Conservation (phyloP, 2,329 filamentous ascomycete genomes). For the Fusarium sp. region DNA sequence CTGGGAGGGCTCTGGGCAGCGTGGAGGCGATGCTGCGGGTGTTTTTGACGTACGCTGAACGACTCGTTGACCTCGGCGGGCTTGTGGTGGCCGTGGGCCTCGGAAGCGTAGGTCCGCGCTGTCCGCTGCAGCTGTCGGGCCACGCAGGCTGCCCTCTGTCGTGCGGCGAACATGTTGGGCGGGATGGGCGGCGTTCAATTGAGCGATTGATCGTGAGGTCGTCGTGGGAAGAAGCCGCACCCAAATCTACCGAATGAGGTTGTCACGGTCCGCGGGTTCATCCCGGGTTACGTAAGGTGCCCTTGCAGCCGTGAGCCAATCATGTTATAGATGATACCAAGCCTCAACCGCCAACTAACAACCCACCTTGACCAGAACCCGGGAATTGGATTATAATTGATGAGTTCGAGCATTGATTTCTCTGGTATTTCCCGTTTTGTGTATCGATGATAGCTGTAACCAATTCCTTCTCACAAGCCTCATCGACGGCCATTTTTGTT, state of each 20-base stretch:
- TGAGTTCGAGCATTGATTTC: too few relatives aligned
- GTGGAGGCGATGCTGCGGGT: conserved; percentile 32
- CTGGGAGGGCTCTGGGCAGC: background rate
- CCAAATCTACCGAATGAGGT: conserved; percentile 49
- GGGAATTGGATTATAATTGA: too few relatives aligned
- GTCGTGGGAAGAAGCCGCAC: conserved; percentile 44
- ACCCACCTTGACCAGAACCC: too few relatives aligned
- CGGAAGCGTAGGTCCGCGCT: conserved; percentile 69
- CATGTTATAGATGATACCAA: conserved; percentile 35
- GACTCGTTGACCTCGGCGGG: conserved; percentile 67
- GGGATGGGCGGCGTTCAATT: conserved; percentile 53
- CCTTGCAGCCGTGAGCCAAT: conserved; percentile 41
- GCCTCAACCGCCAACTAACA: conserved; percentile 19
- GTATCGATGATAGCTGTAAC: too few relatives aligned
- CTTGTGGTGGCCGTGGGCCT: conserved; percentile 65
- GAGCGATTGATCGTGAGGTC: conserved; percentile 49
- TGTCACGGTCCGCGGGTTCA: conserved; percentile 47
- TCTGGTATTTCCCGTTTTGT: too few relatives aligned
- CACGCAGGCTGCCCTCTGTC: conserved; percentile 61
- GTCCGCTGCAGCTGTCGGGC: conserved; percentile 57
- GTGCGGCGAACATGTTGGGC: conserved; percentile 60
- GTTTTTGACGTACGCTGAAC: conserved; percentile 67
- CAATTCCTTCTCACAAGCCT: too few relatives aligned
- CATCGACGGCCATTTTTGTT: too few relatives aligned
- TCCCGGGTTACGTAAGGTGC: conserved; percentile 50